Base-by-base conservation (phyloP, 768 basidiomycete genomes). In the Cystofilobasidium macerans region DNA sequence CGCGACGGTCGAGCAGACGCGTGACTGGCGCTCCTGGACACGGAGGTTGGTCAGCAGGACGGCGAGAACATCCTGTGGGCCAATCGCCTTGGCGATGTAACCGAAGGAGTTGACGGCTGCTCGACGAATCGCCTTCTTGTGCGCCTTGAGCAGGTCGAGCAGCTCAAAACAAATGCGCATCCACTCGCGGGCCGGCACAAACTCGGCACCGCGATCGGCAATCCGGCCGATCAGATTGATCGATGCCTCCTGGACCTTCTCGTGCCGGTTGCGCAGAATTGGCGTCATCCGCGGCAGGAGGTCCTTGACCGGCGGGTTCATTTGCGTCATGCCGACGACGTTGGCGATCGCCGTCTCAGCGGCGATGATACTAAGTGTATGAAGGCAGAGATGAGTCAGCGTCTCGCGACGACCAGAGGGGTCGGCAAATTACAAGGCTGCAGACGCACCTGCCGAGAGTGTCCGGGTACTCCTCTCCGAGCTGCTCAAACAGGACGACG, bases 81-180 rank as follows among this genome's bases (percentile, higher is more conserved):
- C 95, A 78, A 99, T 86, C 78, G 89, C 93, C 80, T 98, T 98
- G 66, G 95, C 95, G 69, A 99, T 99, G 71, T 99, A 99, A 72
- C 95, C 95, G 71, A 99, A 99, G 1, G 94, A 95, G 80, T 99
- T 97, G 78, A 98, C 95, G 26, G 95, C 94, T 0, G 94, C 95
- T 74, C 94, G 89, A 62, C 95, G 88, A 73, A 98, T 99, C 48
- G 88, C 94, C 78, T 97, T 97, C 80, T 99, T 99, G 80, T 99
- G 95, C 12, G 95, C 95, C 76, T 98, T 98, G 72, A 98, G 82
- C 30, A 99, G 81, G 73, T 98, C 95, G 58, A 99, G 83, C 38
- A 99, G 79, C 74, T 99, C 95, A 77, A 99, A 98, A 75, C 95
- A 98, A 74, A 99, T 98, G 74, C 95, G 87, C 95, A 99, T 99